Evolutionary conservation across 2,329 filamentous ascomycete species (phyloP).

Genomic region (Apiospora pterosperma): DNA sequence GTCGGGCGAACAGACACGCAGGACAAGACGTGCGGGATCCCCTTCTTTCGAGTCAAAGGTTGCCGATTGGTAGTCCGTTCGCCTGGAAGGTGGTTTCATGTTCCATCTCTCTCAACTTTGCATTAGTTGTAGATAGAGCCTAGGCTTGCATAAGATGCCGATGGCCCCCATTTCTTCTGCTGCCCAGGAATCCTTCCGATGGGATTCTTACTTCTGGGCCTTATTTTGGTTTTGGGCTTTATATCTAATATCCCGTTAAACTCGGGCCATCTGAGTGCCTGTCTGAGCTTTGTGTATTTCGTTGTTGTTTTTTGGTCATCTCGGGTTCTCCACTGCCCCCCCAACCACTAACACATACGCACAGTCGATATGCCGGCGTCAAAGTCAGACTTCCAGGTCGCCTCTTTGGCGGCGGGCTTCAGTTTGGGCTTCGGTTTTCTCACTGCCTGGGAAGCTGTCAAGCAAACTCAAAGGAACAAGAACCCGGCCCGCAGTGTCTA

Average conservation of each 20-base stretch:
- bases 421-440: slow-evolving; percentile 11
- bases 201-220: background rate
- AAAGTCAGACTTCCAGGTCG: slow-evolving; percentile 7
- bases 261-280: background rate
- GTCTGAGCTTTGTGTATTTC: background rate
- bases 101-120: background rate
- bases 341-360: background rate
- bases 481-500: slow-evolving; percentile 8
- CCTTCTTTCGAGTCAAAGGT: too few species aligned
- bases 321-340: background rate
- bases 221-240: too few species aligned
- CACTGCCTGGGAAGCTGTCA: slow-evolving; percentile 12
- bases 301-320: background rate
- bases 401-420: slow-evolving; percentile 11
- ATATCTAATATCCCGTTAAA: background rate
- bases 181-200: background rate
- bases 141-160: background rate
- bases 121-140: background rate
- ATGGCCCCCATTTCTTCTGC: background rate
- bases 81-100: too few species aligned
- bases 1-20: too few species aligned
- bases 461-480: slow-evolving; percentile 10
- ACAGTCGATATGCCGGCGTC: background rate
- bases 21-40: too few species aligned
- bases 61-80: too few species aligned